phyloP scores from a whole-genome alignment of 1,284 basidiomycete genomes.

The Schizophyllum amplum region DNA sequence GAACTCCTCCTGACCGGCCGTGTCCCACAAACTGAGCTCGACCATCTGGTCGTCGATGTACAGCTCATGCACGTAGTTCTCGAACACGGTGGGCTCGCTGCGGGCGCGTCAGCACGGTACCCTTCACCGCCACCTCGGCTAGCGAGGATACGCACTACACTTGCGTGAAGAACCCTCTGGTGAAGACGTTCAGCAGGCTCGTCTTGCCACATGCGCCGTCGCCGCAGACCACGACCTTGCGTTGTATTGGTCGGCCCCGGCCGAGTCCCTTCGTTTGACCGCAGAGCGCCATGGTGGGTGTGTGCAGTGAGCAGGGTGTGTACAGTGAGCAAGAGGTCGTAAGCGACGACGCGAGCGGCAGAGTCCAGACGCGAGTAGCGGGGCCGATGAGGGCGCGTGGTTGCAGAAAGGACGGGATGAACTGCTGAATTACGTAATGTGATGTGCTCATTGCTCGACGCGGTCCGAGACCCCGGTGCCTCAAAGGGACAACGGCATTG shows the following conservation, averaged over 20 bases:
- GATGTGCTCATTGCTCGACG: neutral
- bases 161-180: conserved; percentile 81
- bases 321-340: neutral
- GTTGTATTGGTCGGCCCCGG: conserved; percentile 8
- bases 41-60: conserved; percentile 77
- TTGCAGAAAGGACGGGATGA: neutral
- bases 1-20: conserved; percentile 55
- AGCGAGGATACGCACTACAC: conserved; percentile 55
- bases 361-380: neutral
- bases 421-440: neutral
- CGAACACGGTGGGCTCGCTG: conserved; percentile 89
- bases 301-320: neutral
- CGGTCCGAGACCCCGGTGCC: neutral
- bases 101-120: neutral
- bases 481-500: neutral
- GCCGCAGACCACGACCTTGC: conserved; percentile 52
- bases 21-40: conserved; percentile 94
- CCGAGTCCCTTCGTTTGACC: conserved; percentile 30
- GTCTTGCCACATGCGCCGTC: conserved; percentile 93
- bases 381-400: neutral
- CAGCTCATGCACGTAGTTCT: conserved; percentile 87
- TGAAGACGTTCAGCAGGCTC: conserved; percentile 78
- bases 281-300: neutral
- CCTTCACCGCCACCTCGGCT: neutral
- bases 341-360: neutral